Conservation (phyloP, 2,329 filamentous ascomycete species). For the Hymenoscyphus scutula region DNA sequence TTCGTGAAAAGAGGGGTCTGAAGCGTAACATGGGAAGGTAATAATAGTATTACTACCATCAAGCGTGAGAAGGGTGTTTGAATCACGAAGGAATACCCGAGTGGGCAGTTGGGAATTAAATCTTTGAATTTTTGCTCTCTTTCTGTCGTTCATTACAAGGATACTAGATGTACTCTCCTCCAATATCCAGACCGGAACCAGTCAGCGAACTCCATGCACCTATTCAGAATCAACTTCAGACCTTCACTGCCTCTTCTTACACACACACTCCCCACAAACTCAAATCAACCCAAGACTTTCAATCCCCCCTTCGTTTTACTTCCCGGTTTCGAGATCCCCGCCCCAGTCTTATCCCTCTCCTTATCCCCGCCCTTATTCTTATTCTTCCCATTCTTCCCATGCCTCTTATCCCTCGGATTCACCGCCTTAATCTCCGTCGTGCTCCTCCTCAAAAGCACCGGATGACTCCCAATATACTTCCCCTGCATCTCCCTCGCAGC, state of each 20-base stretch:
- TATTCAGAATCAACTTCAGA: too few relatives aligned
- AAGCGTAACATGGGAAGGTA: too few relatives aligned
- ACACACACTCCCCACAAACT: neutral
- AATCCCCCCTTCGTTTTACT: constrained; percentile 67
- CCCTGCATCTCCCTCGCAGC: constrained; percentile 98
- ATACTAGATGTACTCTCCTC: too few relatives aligned
- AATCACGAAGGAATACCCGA: too few relatives aligned
- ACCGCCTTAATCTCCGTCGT: constrained; percentile 87
- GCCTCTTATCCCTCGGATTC: constrained; percentile 62
- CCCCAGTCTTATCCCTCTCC: constrained; percentile 41
- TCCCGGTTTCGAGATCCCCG: constrained; percentile 59
- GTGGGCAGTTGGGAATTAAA: too few relatives aligned
- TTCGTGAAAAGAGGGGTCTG: too few relatives aligned
- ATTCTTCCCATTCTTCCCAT: constrained; percentile 39
- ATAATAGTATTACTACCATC: too few relatives aligned
- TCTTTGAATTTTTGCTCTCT: too few relatives aligned
- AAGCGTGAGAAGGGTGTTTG: too few relatives aligned
- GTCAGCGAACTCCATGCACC: neutral
- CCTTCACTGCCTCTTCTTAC: neutral
- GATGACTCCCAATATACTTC: constrained; percentile 98
- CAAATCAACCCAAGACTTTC: constrained; percentile 53
- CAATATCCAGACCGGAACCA: neutral
- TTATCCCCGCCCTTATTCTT: constrained; percentile 38
- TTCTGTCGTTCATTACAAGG: too few relatives aligned
- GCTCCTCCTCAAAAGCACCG: constrained; percentile 80